A percentile compares a stretch with the other conserved stretches of the same genome.
These are phyloP conservation scores for Sugiyamaella sp. DNA, from an alignment of 1,139 yeast genomes.

Conservation along the genomic window DNA sequence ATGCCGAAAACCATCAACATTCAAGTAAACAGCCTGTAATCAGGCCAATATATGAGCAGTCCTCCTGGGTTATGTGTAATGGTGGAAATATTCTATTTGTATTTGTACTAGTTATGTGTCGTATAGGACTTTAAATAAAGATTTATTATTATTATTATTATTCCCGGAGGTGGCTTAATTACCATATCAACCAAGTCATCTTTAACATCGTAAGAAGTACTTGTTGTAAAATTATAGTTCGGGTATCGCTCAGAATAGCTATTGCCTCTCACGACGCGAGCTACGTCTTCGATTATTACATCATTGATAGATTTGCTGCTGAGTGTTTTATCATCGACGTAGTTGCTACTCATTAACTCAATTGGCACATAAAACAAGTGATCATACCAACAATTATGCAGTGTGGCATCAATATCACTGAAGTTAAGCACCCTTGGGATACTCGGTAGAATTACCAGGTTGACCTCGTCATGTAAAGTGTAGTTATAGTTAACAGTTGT, in stretches of 20 bases:
- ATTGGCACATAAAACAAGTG: not conserved
- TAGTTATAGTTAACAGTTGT: not conserved
- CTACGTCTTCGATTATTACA: not conserved
- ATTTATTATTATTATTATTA: too few species aligned
- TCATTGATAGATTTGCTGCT: not conserved
- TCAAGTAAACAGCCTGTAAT: too few species aligned
- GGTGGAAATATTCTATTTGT: too few species aligned
- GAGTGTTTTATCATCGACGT: not conserved
- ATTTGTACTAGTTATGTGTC: too few species aligned
- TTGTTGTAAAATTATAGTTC: too few species aligned
- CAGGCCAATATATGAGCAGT: too few species aligned
- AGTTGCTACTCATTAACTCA: not conserved
- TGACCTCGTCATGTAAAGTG: not conserved
- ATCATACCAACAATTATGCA: not conserved
- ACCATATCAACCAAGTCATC: too few species aligned
- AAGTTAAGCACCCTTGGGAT: not conserved
- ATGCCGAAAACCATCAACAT: too few species aligned
- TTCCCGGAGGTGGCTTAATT: too few species aligned
- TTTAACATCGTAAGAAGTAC: too few species aligned
- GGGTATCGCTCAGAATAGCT: not conserved
- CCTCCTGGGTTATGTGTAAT: too few species aligned
- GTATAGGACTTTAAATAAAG: too few species aligned
- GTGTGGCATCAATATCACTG: not conserved
- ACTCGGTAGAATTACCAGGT: not conserved
- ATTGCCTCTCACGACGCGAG: not conserved